phyloP scores from a whole-genome alignment of 306 rosid genomes.

The Corylus avellana region DNA sequence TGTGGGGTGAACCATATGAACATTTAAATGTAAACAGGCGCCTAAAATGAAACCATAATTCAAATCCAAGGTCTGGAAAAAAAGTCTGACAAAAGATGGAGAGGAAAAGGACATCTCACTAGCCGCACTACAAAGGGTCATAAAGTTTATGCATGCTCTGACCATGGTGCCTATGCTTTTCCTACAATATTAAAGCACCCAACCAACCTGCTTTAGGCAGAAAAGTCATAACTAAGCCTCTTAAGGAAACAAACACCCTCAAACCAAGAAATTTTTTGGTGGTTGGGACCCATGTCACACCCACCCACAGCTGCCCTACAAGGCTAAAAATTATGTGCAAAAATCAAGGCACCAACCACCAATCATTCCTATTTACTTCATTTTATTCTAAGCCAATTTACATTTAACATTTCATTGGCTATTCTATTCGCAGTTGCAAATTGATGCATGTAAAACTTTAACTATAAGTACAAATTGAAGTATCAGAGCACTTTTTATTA shows the following conservation, averaged over 20 bases:
- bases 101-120: slow-evolving; percentile 46
- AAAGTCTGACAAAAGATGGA: slow-evolving; percentile 31
- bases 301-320: slow-evolving; percentile 21
- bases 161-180: background rate
- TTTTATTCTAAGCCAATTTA: too few relatives aligned
- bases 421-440: too few relatives aligned
- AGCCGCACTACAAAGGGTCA: slow-evolving; percentile 19
- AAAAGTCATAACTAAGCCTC: slow-evolving; percentile 28
- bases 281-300: slow-evolving; percentile 1
- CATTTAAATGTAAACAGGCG: slow-evolving; percentile 31
- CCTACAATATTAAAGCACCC: slow-evolving; percentile 26
- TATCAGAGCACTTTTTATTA: too few relatives aligned
- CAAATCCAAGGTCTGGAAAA: background rate
- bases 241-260: slow-evolving; percentile 8
- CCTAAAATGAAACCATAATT: slow-evolving; percentile 17
- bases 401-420: too few relatives aligned
- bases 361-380: too few relatives aligned
- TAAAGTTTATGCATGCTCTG: background rate
- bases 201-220: slow-evolving; percentile 20
- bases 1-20: background rate
- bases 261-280: slow-evolving; percentile 5
- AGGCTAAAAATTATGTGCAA: background rate
- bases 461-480: too few relatives aligned
- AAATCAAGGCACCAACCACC: background rate
- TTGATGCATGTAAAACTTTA: too few relatives aligned